A percentile compares a stretch with the other conserved stretches of the same genome.
Conservation (phyloP, 768 basidiomycete species). For the Boletales sp. region DNA sequence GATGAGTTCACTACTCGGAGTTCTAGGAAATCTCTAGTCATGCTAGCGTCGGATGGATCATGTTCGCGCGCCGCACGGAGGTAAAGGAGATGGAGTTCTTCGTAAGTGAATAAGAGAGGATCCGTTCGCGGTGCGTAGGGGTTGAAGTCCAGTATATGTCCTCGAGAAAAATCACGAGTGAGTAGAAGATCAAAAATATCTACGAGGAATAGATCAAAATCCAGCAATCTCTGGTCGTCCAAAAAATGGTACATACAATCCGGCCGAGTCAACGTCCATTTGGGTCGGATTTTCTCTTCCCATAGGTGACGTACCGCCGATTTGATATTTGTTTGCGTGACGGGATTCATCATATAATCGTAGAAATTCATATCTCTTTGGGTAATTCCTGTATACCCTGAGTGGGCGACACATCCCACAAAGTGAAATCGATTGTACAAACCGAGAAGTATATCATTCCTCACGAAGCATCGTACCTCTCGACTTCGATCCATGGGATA, state of each 20-base stretch:
- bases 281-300: slow-evolving; percentile 57
- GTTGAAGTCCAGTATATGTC: slow-evolving; percentile 88
- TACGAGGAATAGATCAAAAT: background rate
- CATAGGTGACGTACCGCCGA: slow-evolving; percentile 59
- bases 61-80: slow-evolving; percentile 3
- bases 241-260: slow-evolving; percentile 56
- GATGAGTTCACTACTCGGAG: slow-evolving; percentile 72
- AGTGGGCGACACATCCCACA: background rate
- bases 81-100: slow-evolving; percentile 55
- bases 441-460: slow-evolving; percentile 72
- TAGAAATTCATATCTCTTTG: slow-evolving; percentile 91
- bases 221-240: background rate
- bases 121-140: slow-evolving; percentile 88
- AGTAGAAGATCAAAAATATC: slow-evolving; percentile 87
- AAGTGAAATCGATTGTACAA: slow-evolving; percentile 1
- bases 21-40: slow-evolving; percentile 30
- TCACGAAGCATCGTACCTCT: slow-evolving; percentile 90
- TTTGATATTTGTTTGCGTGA: slow-evolving; percentile 51
- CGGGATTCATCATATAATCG: slow-evolving; percentile 70
- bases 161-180: slow-evolving; percentile 71
- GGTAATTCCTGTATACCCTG: slow-evolving; percentile 56
- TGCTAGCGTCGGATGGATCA: background rate
- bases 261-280: slow-evolving; percentile 48
- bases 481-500: slow-evolving; percentile 79
- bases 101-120: slow-evolving; percentile 78